Percentiles rank a stretch among this genome's conserved stretches.
These are phyloP conservation scores for Cercospora sp. DNA, from an alignment of 2,329 filamentous ascomycete genomes.

Conservation along the genomic window DNA sequence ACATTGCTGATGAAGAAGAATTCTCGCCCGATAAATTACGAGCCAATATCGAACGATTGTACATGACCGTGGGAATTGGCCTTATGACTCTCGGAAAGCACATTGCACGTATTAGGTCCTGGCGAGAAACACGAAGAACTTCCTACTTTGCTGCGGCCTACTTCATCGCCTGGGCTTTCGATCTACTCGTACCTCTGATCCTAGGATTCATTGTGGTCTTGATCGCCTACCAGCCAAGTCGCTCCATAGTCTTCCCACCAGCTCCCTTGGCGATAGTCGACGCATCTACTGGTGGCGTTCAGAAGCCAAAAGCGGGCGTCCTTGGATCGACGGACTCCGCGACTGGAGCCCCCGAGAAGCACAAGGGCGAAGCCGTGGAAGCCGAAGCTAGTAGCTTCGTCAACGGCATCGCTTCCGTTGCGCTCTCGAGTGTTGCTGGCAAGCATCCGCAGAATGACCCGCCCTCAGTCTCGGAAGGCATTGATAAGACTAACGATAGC, in stretches of 20 bases:
- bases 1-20: constrained; percentile 78
- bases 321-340: constrained; percentile 74
- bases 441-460: constrained; percentile 71
- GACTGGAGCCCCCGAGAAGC: constrained; percentile 79
- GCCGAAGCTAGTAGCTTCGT: constrained; percentile 81
- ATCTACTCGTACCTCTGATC: constrained; percentile 67
- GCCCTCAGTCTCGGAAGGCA: constrained; percentile 44
- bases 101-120: constrained; percentile 72
- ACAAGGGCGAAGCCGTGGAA: constrained; percentile 81
- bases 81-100: constrained; percentile 70
- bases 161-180: constrained; percentile 67
- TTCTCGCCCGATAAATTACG: constrained; percentile 83
- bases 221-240: constrained; percentile 63
- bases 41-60: constrained; percentile 74
- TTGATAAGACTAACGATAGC: constrained; percentile 46
- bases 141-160: constrained; percentile 64
- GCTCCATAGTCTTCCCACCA: constrained; percentile 69
- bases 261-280: constrained; percentile 74
- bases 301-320: constrained; percentile 74
- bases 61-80: constrained; percentile 74
- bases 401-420: constrained; percentile 69
- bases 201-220: constrained; percentile 62
- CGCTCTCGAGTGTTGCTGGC: constrained; percentile 72
- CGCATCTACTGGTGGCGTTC: constrained; percentile 67
- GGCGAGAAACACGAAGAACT: constrained; percentile 72